phyloP scores from a whole-genome alignment of 345 rosid species.

The Populus simonii region DNA sequence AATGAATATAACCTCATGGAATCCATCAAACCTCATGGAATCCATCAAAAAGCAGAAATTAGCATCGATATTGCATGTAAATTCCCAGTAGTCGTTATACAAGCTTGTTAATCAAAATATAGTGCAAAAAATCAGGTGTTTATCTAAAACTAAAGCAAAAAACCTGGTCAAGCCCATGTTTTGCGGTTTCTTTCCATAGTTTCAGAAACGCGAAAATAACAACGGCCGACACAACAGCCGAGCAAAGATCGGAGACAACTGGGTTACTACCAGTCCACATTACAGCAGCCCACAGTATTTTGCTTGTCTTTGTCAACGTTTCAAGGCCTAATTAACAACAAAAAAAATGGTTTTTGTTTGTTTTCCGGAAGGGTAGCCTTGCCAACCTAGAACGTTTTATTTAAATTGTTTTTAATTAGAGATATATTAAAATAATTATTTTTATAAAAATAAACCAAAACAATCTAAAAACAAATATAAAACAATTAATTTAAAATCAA shows the following conservation, averaged over 20 bases:
- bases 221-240: slow-evolving; percentile 9
- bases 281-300: not conserved
- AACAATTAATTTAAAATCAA: too few species aligned
- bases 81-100: too few species aligned
- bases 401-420: too few species aligned
- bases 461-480: too few species aligned
- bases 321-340: not conserved
- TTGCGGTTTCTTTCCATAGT: slow-evolving; percentile 28
- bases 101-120: not conserved
- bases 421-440: too few species aligned
- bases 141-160: not conserved
- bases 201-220: slow-evolving; percentile 17
- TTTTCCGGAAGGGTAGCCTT: not conserved
- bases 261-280: slow-evolving; percentile 3
- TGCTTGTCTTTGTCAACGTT: not conserved
- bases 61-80: not conserved
- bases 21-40: not conserved
- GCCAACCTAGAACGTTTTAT: too few species aligned
- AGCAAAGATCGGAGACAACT: slow-evolving; percentile 12
- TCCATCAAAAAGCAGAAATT: not conserved
- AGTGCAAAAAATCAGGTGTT: not conserved
- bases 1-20: not conserved
- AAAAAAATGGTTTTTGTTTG: not conserved
- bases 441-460: too few species aligned
- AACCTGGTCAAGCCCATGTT: slow-evolving; percentile 36